Evolutionary conservation across 352 stramenopile species (phyloP).

Genomic region (Phytophthora europaea): DNA sequence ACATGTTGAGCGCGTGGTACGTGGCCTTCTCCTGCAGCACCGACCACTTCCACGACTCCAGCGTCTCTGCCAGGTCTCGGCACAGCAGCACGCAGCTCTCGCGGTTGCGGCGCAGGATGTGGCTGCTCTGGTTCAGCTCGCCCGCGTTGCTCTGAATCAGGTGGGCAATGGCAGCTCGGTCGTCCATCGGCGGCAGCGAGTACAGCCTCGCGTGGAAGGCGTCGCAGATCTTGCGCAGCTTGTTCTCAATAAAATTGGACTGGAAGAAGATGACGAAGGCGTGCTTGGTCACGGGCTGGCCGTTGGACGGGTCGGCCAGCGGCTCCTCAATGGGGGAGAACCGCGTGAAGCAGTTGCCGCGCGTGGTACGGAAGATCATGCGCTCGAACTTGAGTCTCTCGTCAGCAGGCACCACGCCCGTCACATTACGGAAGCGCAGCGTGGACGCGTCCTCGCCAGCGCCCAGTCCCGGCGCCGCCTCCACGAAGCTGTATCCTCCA

Average conservation of each 20-base stretch:
- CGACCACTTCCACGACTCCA: constrained; percentile 98
- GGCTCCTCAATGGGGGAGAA: constrained; percentile 97
- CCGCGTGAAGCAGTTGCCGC: constrained; percentile 98
- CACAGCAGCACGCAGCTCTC: constrained; percentile 96
- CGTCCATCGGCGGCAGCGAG: constrained; percentile 95
- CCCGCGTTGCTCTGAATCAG: constrained; percentile 93
- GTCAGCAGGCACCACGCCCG: constrained; percentile 94
- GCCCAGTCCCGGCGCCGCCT: constrained; percentile 19
- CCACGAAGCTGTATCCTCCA: constrained; percentile 63
- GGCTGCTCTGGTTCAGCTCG: constrained; percentile 97
- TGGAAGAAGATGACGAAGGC: constrained; percentile 98
- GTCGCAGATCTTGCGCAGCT: constrained; percentile 99
- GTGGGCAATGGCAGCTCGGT: constrained; percentile 88
- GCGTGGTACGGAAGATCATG: constrained; percentile 99
- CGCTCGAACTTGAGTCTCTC: constrained; percentile 97
- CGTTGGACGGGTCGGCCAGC: constrained; percentile 91
- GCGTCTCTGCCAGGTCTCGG: constrained; percentile 93
- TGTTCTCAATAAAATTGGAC: constrained; percentile 97
- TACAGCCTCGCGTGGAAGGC: constrained; percentile 98
- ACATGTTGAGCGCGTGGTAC: constrained; percentile 99
- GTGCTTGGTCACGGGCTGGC: constrained; percentile 88
- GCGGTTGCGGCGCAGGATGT: constrained; percentile 97
- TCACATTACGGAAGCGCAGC: constrained; percentile 95
- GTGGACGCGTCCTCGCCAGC: constrained; percentile 48
- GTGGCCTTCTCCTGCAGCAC: constrained; percentile 98